Evolutionary conservation across 2,329 filamentous ascomycete species (phyloP).

Genomic region (Claviceps quebecensis): DNA sequence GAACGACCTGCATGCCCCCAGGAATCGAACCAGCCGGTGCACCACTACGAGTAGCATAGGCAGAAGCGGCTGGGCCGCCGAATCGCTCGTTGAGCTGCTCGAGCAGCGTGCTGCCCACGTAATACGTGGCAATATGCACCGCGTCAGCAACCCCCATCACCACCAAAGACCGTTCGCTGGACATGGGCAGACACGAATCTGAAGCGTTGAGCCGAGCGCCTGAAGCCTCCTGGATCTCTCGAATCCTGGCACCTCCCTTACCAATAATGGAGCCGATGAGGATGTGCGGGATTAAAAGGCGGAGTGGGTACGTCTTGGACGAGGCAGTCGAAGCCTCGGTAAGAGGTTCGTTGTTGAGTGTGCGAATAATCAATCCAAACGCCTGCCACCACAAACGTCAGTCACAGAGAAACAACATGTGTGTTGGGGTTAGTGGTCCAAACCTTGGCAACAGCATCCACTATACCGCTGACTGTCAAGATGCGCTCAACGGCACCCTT

Average conservation of each 20-base stretch:
- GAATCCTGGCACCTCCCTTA: slow-evolving; percentile 88
- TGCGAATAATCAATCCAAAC: slow-evolving; percentile 95
- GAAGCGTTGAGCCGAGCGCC: slow-evolving; percentile 94
- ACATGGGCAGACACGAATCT: slow-evolving; percentile 84
- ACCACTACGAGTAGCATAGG: slow-evolving; percentile 89
- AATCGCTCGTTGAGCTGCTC: slow-evolving; percentile 97
- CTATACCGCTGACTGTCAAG: slow-evolving; percentile 87
- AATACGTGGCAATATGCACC: slow-evolving; percentile 97
- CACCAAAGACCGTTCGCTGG: slow-evolving; percentile 92
- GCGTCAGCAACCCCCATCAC: slow-evolving; percentile 96
- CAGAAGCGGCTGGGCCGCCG: slow-evolving; percentile 89
- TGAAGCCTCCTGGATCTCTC: slow-evolving; percentile 96
- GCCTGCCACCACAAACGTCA: slow-evolving; percentile 41
- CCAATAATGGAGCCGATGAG: slow-evolving; percentile 98
- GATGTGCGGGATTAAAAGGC: slow-evolving; percentile 89
- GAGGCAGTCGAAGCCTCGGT: slow-evolving; percentile 77
- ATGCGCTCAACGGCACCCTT: slow-evolving; percentile 96
- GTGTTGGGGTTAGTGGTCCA: slow-evolving; percentile 10
- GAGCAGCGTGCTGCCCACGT: slow-evolving; percentile 92
- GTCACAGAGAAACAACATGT: slow-evolving; percentile 5
- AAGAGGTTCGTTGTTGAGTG: slow-evolving; percentile 90
- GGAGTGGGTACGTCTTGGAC: slow-evolving; percentile 94
- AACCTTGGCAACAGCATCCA: slow-evolving; percentile 95
- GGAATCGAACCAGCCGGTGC: slow-evolving; percentile 87
- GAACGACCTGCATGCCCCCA: slow-evolving; percentile 98